phyloP scores from a whole-genome alignment of 164 flowering plant species.

The Cinnamomum chago region DNA sequence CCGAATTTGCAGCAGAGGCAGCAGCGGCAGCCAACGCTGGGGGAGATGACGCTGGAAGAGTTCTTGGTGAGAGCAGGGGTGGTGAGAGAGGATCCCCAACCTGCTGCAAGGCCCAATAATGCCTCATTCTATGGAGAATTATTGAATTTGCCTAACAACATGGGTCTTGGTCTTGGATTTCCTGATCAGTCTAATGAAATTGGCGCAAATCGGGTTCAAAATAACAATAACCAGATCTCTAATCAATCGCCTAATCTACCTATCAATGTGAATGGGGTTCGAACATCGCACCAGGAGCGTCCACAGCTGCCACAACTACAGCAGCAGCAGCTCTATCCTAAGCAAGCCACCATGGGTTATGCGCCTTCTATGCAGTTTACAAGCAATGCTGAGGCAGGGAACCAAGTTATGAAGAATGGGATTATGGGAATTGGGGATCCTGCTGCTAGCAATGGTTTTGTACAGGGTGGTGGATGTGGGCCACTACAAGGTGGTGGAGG shows the following conservation, averaged over 20 bases:
- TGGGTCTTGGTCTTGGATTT: conserved; percentile 26
- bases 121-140: conserved; percentile 26
- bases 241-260: conserved; percentile 21
- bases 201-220: conserved; percentile 10
- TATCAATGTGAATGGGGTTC: conserved; percentile 20
- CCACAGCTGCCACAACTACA: background rate
- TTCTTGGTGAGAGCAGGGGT: conserved; percentile 74
- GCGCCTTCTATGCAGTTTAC: conserved; percentile 35
- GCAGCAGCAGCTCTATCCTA: conserved; percentile 35
- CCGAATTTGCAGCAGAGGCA: conserved; percentile 10
- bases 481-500: conserved; percentile 31
- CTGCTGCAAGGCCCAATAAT: conserved; percentile 13
- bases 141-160: conserved; percentile 11
- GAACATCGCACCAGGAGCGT: conserved; percentile 13
- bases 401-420: conserved; percentile 45
- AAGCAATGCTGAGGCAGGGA: conserved; percentile 32
- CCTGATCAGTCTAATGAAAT: conserved; percentile 21
- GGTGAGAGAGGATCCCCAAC: conserved; percentile 53
- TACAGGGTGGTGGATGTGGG: conserved; percentile 28
- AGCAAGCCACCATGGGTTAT: conserved; percentile 37
- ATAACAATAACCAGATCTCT: conserved; percentile 8
- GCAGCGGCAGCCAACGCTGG: conserved; percentile 32
- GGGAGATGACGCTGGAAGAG: conserved; percentile 80
- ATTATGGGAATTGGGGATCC: conserved; percentile 47
- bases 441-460: conserved; percentile 30